Evolutionary conservation across 805 yeast species (phyloP), one percentile per base, ranked within the genome.

Genomic region (Wickerhamomyces chaumierensis): DNA sequence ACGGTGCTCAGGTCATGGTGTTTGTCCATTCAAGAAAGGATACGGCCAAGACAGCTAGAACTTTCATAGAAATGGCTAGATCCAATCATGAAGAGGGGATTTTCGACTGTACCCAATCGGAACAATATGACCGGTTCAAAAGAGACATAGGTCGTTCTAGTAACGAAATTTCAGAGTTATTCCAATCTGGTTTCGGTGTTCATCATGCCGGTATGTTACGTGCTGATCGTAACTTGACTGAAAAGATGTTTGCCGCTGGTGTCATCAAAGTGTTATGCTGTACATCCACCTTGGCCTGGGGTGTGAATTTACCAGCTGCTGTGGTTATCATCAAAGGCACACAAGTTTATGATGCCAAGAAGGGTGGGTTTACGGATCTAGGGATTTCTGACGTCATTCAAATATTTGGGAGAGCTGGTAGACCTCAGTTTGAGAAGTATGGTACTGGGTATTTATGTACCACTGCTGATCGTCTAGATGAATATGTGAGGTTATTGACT

Each of bases 211-310:
- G 99, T 50, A 80, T 92, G 94, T 63, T 86, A 20, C 68, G 98
- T 45, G 63, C 87, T 1, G 99, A 92, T 53, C 73, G 99, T 52
- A 88, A 87, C 52, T 55, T 87, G 38, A 81, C 94, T 0, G 98
- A 94, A 51, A 80, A 78, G 53, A 73, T 90, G 81, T 92, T 92
- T 55, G 66, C 78, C 23, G 64, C 68, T 23, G 97, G 98, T 33
- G 82, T 87, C 0, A 81, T 92, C 45, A 83, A 80, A 42, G 97
- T 92, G 0, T 63, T 92, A 15, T 82, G 94, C 51, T 87, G 96
- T 69, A 92, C 99, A 3, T 95, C 98, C 0, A 92, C 99, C 0
- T 71, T 92, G 42, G 99, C 99, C 0, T 92, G 99, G 99, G 99
- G 99, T 72, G 97, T 92, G 16, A 92, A 92, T 55, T 66, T 92